These are phyloP conservation scores for Phaffia australis DNA, from an alignment of 768 basidiomycete species.

Conservation along the genomic window DNA sequence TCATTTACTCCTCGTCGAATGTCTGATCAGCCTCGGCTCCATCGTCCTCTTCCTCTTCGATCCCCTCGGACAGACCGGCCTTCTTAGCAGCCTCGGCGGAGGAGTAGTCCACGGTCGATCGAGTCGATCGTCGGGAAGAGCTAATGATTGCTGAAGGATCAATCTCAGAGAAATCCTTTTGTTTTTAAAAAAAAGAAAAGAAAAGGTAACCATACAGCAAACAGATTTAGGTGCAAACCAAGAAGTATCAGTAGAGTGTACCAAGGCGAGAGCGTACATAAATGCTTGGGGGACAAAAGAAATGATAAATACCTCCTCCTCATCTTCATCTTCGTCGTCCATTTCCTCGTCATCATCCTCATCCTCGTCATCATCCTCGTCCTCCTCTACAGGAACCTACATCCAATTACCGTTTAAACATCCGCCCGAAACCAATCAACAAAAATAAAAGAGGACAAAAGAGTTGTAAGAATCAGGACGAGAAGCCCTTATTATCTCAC, in stretches of 20 bases:
- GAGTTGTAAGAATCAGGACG: too few species aligned
- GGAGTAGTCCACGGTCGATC: conserved; percentile 20
- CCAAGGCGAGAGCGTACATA: background rate
- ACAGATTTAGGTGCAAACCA: background rate
- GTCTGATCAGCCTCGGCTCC: conserved; percentile 4
- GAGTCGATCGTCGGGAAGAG: conserved; percentile 22
- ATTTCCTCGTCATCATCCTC: conserved; percentile 3
- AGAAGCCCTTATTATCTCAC: too few species aligned
- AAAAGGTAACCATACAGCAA: too few species aligned
- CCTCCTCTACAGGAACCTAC: conserved; percentile 16
- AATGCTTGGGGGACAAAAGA: background rate
- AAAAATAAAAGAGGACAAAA: background rate
- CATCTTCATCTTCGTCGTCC: conserved; percentile 17
- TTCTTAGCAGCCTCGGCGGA: conserved; percentile 21
- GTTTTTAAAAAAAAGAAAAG: background rate
- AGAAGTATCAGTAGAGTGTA: background rate
- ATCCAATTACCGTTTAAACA: background rate
- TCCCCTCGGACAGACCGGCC: background rate
- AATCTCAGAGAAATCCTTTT: conserved; percentile 19
- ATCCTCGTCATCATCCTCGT: conserved; percentile 10
- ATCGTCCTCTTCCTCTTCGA: background rate
- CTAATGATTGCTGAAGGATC: conserved; percentile 18
- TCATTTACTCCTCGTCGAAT: conserved; percentile 9
- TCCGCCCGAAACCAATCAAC: background rate
- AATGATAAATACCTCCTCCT: conserved; percentile 7